Conservation (phyloP, 352 stramenopile species). For the Pythium chondricola region DNA sequence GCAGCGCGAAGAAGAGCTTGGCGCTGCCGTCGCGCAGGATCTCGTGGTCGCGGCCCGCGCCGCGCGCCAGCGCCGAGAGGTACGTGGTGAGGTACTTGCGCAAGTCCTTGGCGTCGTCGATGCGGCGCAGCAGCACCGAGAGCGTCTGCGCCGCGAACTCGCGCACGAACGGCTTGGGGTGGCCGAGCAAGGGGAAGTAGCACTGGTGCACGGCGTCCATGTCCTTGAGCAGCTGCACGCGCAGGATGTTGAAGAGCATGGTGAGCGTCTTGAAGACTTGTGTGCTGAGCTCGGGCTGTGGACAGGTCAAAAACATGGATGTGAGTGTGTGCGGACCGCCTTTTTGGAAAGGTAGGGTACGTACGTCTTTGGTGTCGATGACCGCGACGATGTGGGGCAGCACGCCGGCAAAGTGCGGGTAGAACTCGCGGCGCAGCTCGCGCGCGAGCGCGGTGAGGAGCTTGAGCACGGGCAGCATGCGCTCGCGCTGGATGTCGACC, state of each 20-base stretch:
- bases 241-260: slow-evolving; percentile 86
- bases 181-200: slow-evolving; percentile 86
- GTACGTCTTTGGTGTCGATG: slow-evolving; percentile 81
- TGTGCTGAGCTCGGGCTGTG: slow-evolving; percentile 74
- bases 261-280: slow-evolving; percentile 89
- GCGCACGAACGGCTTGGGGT: slow-evolving; percentile 82
- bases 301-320: not conserved
- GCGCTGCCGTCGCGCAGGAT: slow-evolving; percentile 79
- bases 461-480: slow-evolving; percentile 73
- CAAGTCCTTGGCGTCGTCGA: slow-evolving; percentile 72
- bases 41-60: slow-evolving; percentile 48
- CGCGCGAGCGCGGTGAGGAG: slow-evolving; percentile 73
- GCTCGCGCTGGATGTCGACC: slow-evolving; percentile 60
- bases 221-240: slow-evolving; percentile 75
- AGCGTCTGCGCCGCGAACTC: slow-evolving; percentile 86
- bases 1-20: slow-evolving; percentile 78
- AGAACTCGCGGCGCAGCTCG: slow-evolving; percentile 84
- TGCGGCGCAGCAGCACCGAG: slow-evolving; percentile 70
- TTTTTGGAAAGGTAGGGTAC: slow-evolving; percentile 4
- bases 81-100: slow-evolving; percentile 75
- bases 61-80: slow-evolving; percentile 66
- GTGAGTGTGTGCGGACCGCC: not conserved
- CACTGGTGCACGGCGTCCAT: slow-evolving; percentile 89
- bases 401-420: slow-evolving; percentile 62
- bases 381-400: slow-evolving; percentile 67